These are phyloP conservation scores for Bacidia rubella DNA, from an alignment of 495 filamentous ascomycete species.

Conservation along the genomic window DNA sequence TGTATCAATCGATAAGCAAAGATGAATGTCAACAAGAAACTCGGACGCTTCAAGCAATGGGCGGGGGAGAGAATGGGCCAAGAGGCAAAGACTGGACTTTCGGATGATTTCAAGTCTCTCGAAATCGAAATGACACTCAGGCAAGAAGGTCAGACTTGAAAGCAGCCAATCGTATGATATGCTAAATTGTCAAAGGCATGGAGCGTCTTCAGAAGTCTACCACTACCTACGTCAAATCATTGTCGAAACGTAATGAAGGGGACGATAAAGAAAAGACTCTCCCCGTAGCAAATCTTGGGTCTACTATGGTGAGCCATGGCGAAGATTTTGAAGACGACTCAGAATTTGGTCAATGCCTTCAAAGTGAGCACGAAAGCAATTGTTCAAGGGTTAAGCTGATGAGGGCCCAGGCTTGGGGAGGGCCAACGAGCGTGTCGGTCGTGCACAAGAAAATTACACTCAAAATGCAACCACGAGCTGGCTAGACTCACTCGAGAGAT, in stretches of 20 bases:
- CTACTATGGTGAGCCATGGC: conserved; percentile 79
- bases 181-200: conserved; percentile 64
- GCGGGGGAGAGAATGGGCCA: conserved; percentile 93
- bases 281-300: conserved; percentile 68
- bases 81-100: conserved; percentile 75
- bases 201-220: conserved; percentile 85
- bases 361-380: conserved; percentile 38
- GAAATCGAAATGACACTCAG: conserved; percentile 88
- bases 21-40: conserved; percentile 89
- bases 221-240: conserved; percentile 77
- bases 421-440: conserved; percentile 76
- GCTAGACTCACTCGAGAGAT: conserved; percentile 84
- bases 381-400: neutral
- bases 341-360: conserved; percentile 83
- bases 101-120: conserved; percentile 86
- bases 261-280: conserved; percentile 77
- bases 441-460: conserved; percentile 76
- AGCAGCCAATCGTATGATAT: too few species aligned
- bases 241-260: conserved; percentile 72
- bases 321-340: conserved; percentile 89
- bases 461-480: conserved; percentile 71
- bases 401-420: conserved; percentile 51
- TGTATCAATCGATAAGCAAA: neutral
- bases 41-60: conserved; percentile 98
- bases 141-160: conserved; percentile 57